A percentile compares a stretch with the other conserved stretches of the same genome.
Conservation (phyloP, 2,329 filamentous ascomycete genomes). For the Falciphora oryzae region DNA sequence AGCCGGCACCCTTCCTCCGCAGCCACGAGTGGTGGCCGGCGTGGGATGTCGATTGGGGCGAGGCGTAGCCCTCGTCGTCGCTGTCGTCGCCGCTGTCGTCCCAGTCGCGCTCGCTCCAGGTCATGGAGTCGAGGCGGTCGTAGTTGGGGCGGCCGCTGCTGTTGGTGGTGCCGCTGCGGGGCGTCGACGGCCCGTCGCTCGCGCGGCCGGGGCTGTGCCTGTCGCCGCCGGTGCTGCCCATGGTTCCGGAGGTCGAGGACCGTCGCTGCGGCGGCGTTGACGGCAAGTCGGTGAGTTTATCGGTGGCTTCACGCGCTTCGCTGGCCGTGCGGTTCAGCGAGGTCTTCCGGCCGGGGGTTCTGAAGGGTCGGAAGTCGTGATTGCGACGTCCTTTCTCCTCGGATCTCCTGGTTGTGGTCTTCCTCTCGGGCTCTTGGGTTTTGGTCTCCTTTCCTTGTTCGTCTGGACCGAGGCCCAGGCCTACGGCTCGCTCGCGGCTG, state of each 20-base stretch:
- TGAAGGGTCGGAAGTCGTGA: not conserved
- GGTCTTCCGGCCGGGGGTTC: constrained; percentile 1
- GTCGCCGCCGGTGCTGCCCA: constrained; percentile 12
- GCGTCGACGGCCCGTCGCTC: constrained; percentile 1
- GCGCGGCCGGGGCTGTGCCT: constrained; percentile 14
- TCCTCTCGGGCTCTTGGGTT: constrained; percentile 17
- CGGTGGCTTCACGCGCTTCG: constrained; percentile 34
- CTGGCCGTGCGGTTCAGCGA: constrained; percentile 20
- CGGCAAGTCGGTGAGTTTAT: constrained; percentile 42
- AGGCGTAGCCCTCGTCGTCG: constrained; percentile 20
- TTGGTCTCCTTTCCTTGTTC: constrained; percentile 62
- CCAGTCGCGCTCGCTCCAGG: constrained; percentile 64
- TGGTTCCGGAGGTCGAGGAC: constrained; percentile 10
- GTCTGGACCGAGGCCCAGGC: constrained; percentile 48
- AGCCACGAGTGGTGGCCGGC: not conserved
- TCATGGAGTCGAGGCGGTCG: constrained; percentile 45
- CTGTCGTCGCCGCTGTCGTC: constrained; percentile 46
- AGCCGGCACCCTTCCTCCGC: constrained; percentile 11
- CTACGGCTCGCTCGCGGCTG: constrained; percentile 63
- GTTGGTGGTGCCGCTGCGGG: constrained; percentile 6
- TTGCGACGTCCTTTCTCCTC: not conserved
- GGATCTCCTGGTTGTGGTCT: not conserved
- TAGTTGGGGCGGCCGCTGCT: constrained; percentile 12
- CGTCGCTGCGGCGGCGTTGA: constrained; percentile 17
- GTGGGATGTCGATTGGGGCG: not conserved